Base-by-base conservation (phyloP, 768 basidiomycete genomes). In the Kwoniella shandongensis region DNA sequence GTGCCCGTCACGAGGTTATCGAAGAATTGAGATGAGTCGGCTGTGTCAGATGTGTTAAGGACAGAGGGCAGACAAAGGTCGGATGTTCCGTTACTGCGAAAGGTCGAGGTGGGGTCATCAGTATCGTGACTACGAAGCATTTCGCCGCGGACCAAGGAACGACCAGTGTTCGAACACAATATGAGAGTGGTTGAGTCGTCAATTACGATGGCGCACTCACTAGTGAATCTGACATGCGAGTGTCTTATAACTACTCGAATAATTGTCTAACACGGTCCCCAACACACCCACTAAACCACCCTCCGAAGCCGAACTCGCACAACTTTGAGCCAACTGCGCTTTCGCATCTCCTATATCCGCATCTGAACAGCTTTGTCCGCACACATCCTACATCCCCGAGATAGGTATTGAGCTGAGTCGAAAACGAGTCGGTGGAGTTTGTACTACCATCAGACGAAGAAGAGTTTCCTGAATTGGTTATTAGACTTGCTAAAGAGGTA, bases 141-240 rank as follows among this genome's bases (percentile, higher is more conserved):
- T n/a, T n/a, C n/a, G n/a, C n/a, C n/a, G n/a, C n/a, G n/a, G n/a
- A n/a, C n/a, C n/a, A n/a, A n/a, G n/a, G n/a, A n/a, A n/a, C n/a
- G n/a, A n/a, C n/a, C n/a, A n/a, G n/a, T n/a, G n/a, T n/a, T n/a
- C n/a, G n/a, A n/a, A n/a, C n/a, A n/a, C n/a, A n/a, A n/a, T n/a
- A n/a, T n/a, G n/a, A n/a, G n/a, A n/a, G n/a, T n/a, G n/a, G n/a
- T 32, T 32, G 13, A 32, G 32, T 13, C 13, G 32, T 32, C 32
- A n/a, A n/a, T 32, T 13, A 6, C 32, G 32, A 6, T 13, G 32
- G 6, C 27, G 8, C 25, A 66, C 74, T 62, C 53, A 76, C 74
- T 62, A 73, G 41, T 69, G 62, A 12, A 76, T 65, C 22, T 59
- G 56, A 56, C 74, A 76, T 3, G 68, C 74, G 40, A 76, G 30